Evolutionary conservation across 192 early-diverging fungal species (phyloP).

Genomic region (Mycoemilia scoparia): DNA sequence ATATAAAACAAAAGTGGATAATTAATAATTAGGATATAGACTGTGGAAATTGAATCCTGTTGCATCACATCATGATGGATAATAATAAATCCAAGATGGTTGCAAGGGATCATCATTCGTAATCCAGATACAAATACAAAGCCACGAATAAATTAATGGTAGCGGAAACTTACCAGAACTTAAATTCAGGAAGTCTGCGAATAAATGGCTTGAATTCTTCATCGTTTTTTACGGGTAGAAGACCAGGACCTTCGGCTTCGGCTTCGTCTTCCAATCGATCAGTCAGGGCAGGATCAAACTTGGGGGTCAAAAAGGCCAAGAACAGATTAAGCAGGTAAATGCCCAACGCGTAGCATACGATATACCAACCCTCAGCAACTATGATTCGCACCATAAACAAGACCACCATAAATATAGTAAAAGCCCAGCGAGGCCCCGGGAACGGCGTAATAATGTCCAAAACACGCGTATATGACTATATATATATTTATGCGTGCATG

Average conservation of each 20-base stretch:
- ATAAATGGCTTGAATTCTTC: constrained; percentile 98
- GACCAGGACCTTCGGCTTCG: constrained; percentile 29
- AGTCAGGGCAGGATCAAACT: constrained; percentile 66
- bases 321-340: constrained; percentile 93
- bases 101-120: too few species aligned
- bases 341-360: constrained; percentile 82
- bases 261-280: constrained; percentile 25
- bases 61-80: background rate
- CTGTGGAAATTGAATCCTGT: background rate
- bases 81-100: too few species aligned
- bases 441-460: constrained; percentile 73
- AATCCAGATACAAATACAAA: background rate
- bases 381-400: constrained; percentile 66
- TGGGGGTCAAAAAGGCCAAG: constrained; percentile 89
- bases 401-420: constrained; percentile 37
- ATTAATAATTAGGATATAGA: constrained; percentile 3
- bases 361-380: constrained; percentile 80
- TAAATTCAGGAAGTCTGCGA: constrained; percentile 91
- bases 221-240: constrained; percentile 67
- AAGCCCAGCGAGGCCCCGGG: constrained; percentile 51
- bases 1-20: constrained; percentile 36
- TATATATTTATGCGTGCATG: too few species aligned
- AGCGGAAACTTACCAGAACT: too few species aligned
- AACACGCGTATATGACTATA: too few species aligned
- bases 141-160: constrained; percentile 12